These are phyloP conservation scores for Colletotrichum lupini DNA, from an alignment of 2,329 filamentous ascomycete genomes.

Conservation along the genomic window DNA sequence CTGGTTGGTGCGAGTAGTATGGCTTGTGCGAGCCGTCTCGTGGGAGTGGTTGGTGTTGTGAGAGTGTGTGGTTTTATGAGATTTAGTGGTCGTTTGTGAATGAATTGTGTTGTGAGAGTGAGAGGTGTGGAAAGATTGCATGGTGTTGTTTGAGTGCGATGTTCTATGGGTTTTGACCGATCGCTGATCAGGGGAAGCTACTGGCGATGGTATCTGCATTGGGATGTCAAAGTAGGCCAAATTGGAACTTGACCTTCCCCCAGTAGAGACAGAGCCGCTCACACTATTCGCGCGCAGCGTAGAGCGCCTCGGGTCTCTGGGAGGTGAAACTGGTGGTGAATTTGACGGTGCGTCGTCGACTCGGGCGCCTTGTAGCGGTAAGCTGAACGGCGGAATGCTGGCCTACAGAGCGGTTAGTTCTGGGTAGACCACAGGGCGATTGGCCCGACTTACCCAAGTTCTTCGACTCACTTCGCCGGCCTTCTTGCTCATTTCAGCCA, in stretches of 20 bases:
- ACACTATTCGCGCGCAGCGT: slow-evolving; percentile 33
- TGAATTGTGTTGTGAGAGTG: slow-evolving; percentile 24
- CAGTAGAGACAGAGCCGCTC: slow-evolving; percentile 31
- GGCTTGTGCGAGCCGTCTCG: slow-evolving; percentile 4
- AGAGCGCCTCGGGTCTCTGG: slow-evolving; percentile 27
- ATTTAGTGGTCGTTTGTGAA: background rate
- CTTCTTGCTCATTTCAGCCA: slow-evolving; percentile 86
- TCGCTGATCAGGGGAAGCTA: slow-evolving; percentile 22
- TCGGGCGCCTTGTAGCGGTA: slow-evolving; percentile 38
- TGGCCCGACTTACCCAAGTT: slow-evolving; percentile 70
- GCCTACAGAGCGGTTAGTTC: slow-evolving; percentile 26
- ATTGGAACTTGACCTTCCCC: slow-evolving; percentile 30
- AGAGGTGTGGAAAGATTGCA: slow-evolving; percentile 20
- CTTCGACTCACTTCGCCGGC: slow-evolving; percentile 86
- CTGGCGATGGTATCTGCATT: slow-evolving; percentile 19
- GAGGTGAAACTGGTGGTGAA: slow-evolving; percentile 41
- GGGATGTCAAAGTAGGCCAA: slow-evolving; percentile 41
- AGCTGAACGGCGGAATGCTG: slow-evolving; percentile 36
- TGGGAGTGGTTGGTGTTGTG: background rate
- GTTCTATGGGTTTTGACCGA: slow-evolving; percentile 15
- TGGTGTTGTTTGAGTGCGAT: background rate
- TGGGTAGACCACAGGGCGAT: background rate
- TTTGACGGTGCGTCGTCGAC: slow-evolving; percentile 28
- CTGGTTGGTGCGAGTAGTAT: slow-evolving; percentile 2
- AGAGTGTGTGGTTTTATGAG: background rate